phyloP scores from a whole-genome alignment of 768 basidiomycete genomes.

The Kondoa malvinella region DNA sequence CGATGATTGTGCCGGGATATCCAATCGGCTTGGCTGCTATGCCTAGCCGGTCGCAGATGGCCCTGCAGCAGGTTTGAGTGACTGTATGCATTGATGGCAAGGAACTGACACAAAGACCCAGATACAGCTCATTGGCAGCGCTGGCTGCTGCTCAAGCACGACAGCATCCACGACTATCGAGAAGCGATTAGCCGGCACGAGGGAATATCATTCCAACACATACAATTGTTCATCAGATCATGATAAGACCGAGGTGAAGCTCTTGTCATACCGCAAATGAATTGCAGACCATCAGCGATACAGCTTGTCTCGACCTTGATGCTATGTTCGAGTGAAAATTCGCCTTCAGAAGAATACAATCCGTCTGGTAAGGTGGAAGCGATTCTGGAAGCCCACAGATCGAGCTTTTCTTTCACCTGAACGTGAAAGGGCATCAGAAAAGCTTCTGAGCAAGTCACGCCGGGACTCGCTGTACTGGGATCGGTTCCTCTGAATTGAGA shows the following conservation, averaged over 20 bases:
- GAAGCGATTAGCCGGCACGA: not conserved
- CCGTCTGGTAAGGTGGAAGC: too few relatives aligned
- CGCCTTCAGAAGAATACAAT: too few relatives aligned
- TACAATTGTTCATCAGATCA: not conserved
- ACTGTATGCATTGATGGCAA: too few relatives aligned
- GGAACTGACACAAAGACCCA: not conserved
- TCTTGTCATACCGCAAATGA: not conserved
- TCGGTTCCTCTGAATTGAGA: not conserved
- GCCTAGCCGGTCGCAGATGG: not conserved
- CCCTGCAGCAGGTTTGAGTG: too few relatives aligned
- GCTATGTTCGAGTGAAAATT: too few relatives aligned
- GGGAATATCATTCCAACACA: not conserved
- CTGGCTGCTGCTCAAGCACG: not conserved
- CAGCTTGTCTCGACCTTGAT: too few relatives aligned
- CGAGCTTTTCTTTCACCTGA: too few relatives aligned
- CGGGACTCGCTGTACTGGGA: not conserved
- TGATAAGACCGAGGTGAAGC: not conserved
- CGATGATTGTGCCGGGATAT: not conserved
- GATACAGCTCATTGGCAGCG: not conserved
- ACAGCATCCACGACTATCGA: not conserved
- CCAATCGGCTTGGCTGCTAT: not conserved
- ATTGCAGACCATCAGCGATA: too few relatives aligned
- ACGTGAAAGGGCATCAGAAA: too few relatives aligned
- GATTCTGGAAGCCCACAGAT: too few relatives aligned
- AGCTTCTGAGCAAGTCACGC: too few relatives aligned